phyloP scores from a whole-genome alignment of 768 basidiomycete genomes.

The Trametes elegans region DNA sequence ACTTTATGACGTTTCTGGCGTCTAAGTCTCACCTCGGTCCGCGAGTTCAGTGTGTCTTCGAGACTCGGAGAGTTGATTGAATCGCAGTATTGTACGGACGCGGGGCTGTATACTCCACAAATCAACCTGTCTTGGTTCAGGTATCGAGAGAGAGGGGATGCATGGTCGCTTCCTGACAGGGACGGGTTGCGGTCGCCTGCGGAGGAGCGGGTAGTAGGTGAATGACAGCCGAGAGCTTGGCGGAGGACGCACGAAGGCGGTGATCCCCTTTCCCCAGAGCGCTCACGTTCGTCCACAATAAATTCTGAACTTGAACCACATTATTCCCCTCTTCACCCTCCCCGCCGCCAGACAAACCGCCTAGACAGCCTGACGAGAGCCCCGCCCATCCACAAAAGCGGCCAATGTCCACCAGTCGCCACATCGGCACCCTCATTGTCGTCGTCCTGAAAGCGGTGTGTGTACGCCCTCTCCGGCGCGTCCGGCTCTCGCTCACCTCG shows the following conservation, averaged over 20 bases:
- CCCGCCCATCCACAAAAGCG: neutral
- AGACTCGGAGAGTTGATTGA: too few relatives aligned
- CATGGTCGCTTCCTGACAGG: neutral
- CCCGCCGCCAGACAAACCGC: neutral
- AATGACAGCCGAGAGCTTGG: slow-evolving; percentile 14
- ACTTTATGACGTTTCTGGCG: neutral
- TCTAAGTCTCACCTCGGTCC: neutral
- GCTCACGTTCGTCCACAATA: slow-evolving; percentile 12
- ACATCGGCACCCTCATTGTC: slow-evolving; percentile 91
- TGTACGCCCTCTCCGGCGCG: slow-evolving; percentile 21
- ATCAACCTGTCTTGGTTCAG: too few relatives aligned
- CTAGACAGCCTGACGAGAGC: neutral
- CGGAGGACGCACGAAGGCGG: slow-evolving; percentile 1
- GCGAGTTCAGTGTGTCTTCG: neutral
- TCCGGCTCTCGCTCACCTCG: slow-evolving; percentile 2
- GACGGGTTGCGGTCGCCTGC: neutral
- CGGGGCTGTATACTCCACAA: too few relatives aligned
- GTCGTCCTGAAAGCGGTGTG: slow-evolving; percentile 93
- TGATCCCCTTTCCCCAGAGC: slow-evolving; percentile 4
- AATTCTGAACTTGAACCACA: slow-evolving; percentile 11
- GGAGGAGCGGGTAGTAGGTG: neutral
- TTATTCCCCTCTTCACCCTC: slow-evolving; percentile 3
- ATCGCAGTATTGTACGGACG: too few relatives aligned
- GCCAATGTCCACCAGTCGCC: slow-evolving; percentile 53
- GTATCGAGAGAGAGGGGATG: neutral